These are phyloP conservation scores for Candida morakotiae DNA, from an alignment of 805 yeast species.

Conservation along the genomic window DNA sequence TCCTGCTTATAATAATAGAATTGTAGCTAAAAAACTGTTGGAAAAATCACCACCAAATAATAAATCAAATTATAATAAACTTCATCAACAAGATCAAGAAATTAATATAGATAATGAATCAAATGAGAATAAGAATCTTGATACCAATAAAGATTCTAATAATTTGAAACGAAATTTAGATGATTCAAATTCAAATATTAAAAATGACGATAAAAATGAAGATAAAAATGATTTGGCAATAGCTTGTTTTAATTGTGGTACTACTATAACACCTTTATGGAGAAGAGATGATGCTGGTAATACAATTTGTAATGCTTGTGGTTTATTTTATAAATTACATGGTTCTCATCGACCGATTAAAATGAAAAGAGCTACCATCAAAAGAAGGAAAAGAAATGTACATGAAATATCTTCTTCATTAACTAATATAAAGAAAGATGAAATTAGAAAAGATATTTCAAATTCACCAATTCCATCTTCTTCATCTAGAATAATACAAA, in stretches of 20 bases:
- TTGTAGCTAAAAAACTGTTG: constrained; percentile 21
- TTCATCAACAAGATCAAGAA: neutral
- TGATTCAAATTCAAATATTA: neutral
- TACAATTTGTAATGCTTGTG: constrained; percentile 88
- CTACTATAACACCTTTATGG: constrained; percentile 86
- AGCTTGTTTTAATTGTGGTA: constrained; percentile 80
- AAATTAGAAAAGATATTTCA: neutral
- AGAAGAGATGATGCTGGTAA: constrained; percentile 77
- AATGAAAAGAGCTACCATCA: constrained; percentile 69
- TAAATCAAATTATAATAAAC: neutral
- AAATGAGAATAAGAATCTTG: neutral
- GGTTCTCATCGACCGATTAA: constrained; percentile 74
- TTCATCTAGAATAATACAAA: no score
- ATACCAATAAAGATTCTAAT: no score
- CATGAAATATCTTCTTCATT: constrained; percentile 1
- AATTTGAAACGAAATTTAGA: neutral
- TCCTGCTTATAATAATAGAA: constrained; percentile 76
- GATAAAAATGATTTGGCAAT: constrained; percentile 46
- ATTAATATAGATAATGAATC: neutral
- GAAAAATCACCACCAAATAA: constrained; percentile 7
- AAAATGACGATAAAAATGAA: neutral
- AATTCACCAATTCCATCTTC: neutral
- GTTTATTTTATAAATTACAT: constrained; percentile 69
- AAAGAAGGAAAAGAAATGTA: constrained; percentile 58
- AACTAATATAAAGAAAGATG: neutral